Percentiles rank a stretch among this genome's conserved stretches.
phyloP scores from a whole-genome alignment of 1,139 yeast genomes.

The Debaryomycetaceae sp. region DNA sequence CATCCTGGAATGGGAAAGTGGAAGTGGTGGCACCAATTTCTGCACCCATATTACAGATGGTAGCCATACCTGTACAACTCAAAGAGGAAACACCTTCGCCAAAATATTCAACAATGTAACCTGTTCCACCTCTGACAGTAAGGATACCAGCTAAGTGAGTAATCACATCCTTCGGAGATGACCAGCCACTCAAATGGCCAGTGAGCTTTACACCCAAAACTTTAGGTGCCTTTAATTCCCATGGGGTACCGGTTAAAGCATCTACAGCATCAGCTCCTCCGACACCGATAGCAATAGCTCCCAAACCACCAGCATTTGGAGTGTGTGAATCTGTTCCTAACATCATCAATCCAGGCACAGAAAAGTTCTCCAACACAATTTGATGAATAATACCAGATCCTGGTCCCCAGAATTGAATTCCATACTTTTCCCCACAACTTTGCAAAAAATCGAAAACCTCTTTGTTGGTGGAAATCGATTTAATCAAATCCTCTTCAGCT shows the following conservation, averaged over 20 bases:
- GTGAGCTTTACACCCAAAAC: slow-evolving; percentile 87
- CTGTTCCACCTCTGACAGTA: slow-evolving; percentile 98
- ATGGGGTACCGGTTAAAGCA: slow-evolving; percentile 94
- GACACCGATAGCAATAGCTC: slow-evolving; percentile 96
- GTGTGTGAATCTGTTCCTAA: slow-evolving; percentile 97
- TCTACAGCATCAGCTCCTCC: slow-evolving; percentile 99
- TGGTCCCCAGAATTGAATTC: slow-evolving; percentile 98
- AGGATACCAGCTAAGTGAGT: slow-evolving; percentile 83
- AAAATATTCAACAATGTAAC: slow-evolving; percentile 89
- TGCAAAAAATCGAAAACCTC: slow-evolving; percentile 93
- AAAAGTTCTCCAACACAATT: slow-evolving; percentile 90
- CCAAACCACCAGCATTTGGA: slow-evolving; percentile 97
- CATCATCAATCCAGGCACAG: slow-evolving; percentile 95
- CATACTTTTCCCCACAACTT: slow-evolving; percentile 87
- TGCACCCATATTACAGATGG: slow-evolving; percentile 99
- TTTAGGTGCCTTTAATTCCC: slow-evolving; percentile 98
- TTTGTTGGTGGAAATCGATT: slow-evolving; percentile 78
- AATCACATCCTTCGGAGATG: slow-evolving; percentile 94
- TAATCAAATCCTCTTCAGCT: slow-evolving; percentile 70
- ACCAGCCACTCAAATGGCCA: slow-evolving; percentile 86
- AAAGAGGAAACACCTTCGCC: slow-evolving; percentile 87
- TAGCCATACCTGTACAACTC: slow-evolving; percentile 98
- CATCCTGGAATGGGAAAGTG: slow-evolving; percentile 90
- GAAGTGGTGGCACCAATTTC: slow-evolving; percentile 99
- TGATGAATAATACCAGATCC: slow-evolving; percentile 99